These are phyloP conservation scores for Boletus smithii DNA, from an alignment of 1,284 basidiomycete species.

Conservation along the genomic window DNA sequence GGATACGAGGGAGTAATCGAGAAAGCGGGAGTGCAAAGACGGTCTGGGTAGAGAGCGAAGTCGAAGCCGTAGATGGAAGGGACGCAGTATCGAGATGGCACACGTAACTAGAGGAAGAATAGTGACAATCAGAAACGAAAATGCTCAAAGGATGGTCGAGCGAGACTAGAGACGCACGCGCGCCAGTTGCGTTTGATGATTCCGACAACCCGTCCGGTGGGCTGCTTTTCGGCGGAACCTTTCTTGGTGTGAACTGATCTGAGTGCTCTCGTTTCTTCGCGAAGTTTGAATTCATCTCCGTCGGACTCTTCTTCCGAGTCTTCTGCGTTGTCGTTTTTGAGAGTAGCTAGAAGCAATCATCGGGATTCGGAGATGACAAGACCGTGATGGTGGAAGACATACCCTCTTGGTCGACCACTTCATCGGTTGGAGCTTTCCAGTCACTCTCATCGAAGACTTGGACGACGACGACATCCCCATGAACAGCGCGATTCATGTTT, in stretches of 20 bases:
- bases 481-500: slow-evolving; percentile 93
- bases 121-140: slow-evolving; percentile 11
- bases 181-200: slow-evolving; percentile 96
- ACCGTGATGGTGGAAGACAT: slow-evolving; percentile 21
- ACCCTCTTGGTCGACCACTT: slow-evolving; percentile 93
- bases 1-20: slow-evolving; percentile 88
- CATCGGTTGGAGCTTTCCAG: slow-evolving; percentile 92
- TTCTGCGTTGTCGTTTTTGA: slow-evolving; percentile 89
- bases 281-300: slow-evolving; percentile 42
- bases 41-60: slow-evolving; percentile 85
- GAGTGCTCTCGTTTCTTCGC: slow-evolving; percentile 48
- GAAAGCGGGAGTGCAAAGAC: slow-evolving; percentile 96
- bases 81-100: slow-evolving; percentile 94
- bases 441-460: slow-evolving; percentile 85
- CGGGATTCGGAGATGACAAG: background rate
- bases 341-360: slow-evolving; percentile 52
- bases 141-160: background rate
- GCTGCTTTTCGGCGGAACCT: slow-evolving; percentile 58
- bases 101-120: slow-evolving; percentile 66
- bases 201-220: slow-evolving; percentile 91
- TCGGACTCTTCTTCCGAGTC: slow-evolving; percentile 58
- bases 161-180: slow-evolving; percentile 51
- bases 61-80: slow-evolving; percentile 73
- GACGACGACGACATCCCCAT: slow-evolving; percentile 92
- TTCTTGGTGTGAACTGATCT: slow-evolving; percentile 36